Conservation (phyloP, 352 stramenopile species). For the Phytophthora agathidicida region DNA sequence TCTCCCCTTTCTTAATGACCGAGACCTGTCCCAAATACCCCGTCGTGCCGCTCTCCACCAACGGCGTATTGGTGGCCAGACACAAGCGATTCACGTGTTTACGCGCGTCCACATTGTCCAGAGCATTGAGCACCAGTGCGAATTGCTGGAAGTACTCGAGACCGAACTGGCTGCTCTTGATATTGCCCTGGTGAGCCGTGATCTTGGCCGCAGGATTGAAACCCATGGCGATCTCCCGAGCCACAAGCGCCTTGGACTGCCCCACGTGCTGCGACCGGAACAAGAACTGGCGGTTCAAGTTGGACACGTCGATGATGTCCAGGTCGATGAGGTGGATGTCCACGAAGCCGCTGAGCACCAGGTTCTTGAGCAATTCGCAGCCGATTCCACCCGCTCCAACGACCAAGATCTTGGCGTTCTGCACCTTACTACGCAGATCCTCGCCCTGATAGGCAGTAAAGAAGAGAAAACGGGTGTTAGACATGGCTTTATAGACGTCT, state of each 20-base stretch:
- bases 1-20: conserved; percentile 97
- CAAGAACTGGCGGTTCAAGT: conserved; percentile 99
- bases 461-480: neutral
- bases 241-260: conserved; percentile 94
- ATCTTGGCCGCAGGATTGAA: conserved; percentile 93
- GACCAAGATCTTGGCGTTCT: conserved; percentile 92
- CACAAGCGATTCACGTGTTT: conserved; percentile 99
- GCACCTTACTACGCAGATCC: conserved; percentile 72
- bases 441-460: conserved; percentile 57
- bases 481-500: too few relatives aligned
- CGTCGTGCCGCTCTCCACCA: conserved; percentile 98
- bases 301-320: conserved; percentile 99
- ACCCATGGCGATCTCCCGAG: conserved; percentile 71
- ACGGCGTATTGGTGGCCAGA: conserved; percentile 84
- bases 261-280: conserved; percentile 98
- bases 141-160: conserved; percentile 98
- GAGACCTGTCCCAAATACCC: conserved; percentile 98
- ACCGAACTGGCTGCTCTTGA: conserved; percentile 92
- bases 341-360: conserved; percentile 97
- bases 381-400: conserved; percentile 98
- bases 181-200: conserved; percentile 97
- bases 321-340: conserved; percentile 96
- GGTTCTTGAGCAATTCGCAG: conserved; percentile 99
- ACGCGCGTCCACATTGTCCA: conserved; percentile 99
- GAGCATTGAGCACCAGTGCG: conserved; percentile 98